Percentiles rank a stretch among this genome's conserved stretches.
phyloP scores from a whole-genome alignment of 768 basidiomycete genomes.

The Termitomyces sp. region DNA sequence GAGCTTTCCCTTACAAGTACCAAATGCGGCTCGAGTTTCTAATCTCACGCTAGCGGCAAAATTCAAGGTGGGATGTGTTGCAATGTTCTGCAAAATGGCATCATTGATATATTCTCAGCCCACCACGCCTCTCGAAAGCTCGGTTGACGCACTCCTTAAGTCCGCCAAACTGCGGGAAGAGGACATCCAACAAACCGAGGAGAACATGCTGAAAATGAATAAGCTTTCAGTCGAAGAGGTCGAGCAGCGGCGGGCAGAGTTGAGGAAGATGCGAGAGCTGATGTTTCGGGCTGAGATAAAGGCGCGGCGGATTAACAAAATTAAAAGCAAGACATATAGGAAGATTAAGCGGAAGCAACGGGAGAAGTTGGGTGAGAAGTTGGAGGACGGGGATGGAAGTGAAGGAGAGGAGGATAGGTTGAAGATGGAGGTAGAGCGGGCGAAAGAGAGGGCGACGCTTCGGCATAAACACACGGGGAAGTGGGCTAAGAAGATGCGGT shows the following conservation, averaged over 20 bases:
- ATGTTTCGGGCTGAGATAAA: slow-evolving; percentile 92
- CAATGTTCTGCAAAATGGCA: not conserved
- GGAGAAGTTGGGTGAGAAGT: slow-evolving; percentile 54
- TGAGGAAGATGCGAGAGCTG: slow-evolving; percentile 87
- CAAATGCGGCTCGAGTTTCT: slow-evolving; percentile 53
- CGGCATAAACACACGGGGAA: slow-evolving; percentile 86
- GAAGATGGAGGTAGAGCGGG: slow-evolving; percentile 76
- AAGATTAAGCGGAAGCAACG: slow-evolving; percentile 79
- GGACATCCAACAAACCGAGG: slow-evolving; percentile 76
- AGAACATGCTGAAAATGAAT: slow-evolving; percentile 70
- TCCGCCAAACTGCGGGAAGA: slow-evolving; percentile 81
- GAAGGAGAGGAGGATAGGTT: slow-evolving; percentile 57
- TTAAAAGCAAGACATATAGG: slow-evolving; percentile 93
- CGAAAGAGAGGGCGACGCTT: slow-evolving; percentile 87
- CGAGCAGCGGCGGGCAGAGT: slow-evolving; percentile 71
- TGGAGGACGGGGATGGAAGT: slow-evolving; percentile 43
- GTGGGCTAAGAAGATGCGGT: slow-evolving; percentile 79
- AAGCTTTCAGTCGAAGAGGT: slow-evolving; percentile 86
- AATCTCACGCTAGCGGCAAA: slow-evolving; percentile 77
- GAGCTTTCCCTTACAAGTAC: slow-evolving; percentile 80
- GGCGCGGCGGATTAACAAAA: slow-evolving; percentile 87
- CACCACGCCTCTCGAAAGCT: slow-evolving; percentile 78
- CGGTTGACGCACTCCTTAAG: slow-evolving; percentile 78
- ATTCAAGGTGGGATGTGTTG: slow-evolving; percentile 62
- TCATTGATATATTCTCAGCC: slow-evolving; percentile 46